Base-by-base conservation (phyloP, 2,329 filamentous ascomycete species). In the Escovopsis sp. region DNA sequence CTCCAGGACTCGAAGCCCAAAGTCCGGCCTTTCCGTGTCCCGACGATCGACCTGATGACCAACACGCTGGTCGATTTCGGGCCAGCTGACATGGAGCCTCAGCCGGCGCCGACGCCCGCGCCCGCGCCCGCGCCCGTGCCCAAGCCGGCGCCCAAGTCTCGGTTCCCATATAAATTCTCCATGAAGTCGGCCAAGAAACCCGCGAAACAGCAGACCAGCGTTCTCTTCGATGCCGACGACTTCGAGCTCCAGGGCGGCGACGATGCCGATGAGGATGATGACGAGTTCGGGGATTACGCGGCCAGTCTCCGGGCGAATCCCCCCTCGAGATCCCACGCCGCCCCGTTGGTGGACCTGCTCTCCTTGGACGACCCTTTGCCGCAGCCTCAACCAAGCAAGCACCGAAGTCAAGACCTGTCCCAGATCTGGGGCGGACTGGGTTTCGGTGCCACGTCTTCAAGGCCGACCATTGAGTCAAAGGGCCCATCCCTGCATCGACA, bases 161-260 rank as follows among this genome's bases (percentile, higher is more conserved):
- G n/a, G n/a, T n/a, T n/a, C n/a, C n/a, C n/a, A n/a, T n/a, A n/a
- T n/a, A n/a, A n/a, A n/a, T n/a, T n/a, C n/a, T n/a, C n/a, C n/a
- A n/a, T n/a, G n/a, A n/a, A n/a, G n/a, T n/a, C n/a, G n/a, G n/a
- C n/a, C n/a, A n/a, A n/a, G n/a, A n/a, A 48, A 40, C 31, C 51
- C 7, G 39, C 45, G 8, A 45, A 56, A 11, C 46, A 54, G 1
- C 60, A 74, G 35, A 58, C 71, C 2, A 71, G 76, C 48, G 70
- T 84, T 4, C 61, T 84, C 3, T 84, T 84, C 54, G 79, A 84
- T 57, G 79, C 72, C 31, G 70, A 72, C 35, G 69, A 75, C 39
- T 71, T 71, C 48, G 67, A 67, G 41, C 53, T 63, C 12, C 55
- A 63, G 30, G 55, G 63, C n/a, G 54, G 61, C 7, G 58, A n/a